Evolutionary conservation across 306 rosid species (phyloP), one percentile per base, ranked within the genome.

Genomic region (Canavalia ensiformis): DNA sequence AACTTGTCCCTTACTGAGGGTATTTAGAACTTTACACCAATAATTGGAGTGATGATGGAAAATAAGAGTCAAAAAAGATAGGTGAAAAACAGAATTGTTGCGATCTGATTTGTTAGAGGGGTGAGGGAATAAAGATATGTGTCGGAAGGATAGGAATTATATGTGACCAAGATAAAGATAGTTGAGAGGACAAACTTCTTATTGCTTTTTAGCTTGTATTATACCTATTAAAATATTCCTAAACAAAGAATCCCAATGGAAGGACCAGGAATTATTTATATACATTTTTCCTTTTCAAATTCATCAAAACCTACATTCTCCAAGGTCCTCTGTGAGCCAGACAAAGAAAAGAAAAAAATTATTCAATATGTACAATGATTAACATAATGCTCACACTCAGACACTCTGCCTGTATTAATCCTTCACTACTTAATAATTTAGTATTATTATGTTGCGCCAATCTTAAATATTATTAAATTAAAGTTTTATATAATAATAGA

Each of bases 261-360:
- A 31, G 70, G 47, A 55, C 41, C 2, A 47, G 11, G 13, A 7
- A 59, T 44, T 45, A 63, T 33, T 83, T 34, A 12, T 33, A 56
- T 56, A 51, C 25, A 39, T 59, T 51, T 78, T 54, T 6, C 39
- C 66, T 69, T 13, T 74, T 49, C 59, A 71, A 39, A 76, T 47
- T 51, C 72, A 44, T 66, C 11, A 65, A 81, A 78, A 78, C 86
- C 86, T 64, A 81, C 83, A 81, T 77, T 83, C 83, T 74, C 72
- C 88, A 78, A 76, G 65, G 83, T 47, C 85, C 51, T 70, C 84
- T 58, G 82, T 31, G 58, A 31, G 11, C 7, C 0, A 59, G 7
- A 52, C 35, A 50, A 5, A 68, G 68, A 64, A 5, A 39, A 8
- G 76, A 81, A 78, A 31, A 41, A 51, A 28, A 78, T 28, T 42